Base-by-base conservation (phyloP, 768 basidiomycete species). In the Kondoa subrosea region DNA sequence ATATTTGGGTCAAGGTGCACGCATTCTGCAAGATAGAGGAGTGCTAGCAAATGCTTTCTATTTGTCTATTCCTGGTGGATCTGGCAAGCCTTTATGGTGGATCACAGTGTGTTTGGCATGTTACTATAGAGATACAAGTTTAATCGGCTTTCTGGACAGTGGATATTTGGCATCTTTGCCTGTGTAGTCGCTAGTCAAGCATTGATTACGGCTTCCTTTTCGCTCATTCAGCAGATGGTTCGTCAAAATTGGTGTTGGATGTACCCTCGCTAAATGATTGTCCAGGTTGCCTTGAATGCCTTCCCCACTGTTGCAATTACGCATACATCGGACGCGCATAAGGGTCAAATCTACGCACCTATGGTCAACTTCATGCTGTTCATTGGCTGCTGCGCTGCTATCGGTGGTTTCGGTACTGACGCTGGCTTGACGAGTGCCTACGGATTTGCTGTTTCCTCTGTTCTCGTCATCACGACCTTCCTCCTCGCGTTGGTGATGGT, bases 1-100 rank as follows among this genome's bases (percentile, higher is more conserved):
- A 3, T 87, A 87, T 72, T 82, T 87, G 21, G 86, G 86, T 1
- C 86, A 87, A 76, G 86, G 86, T 16, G 83, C 86, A 14, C 79
- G 81, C 1, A 76, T 87, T 40, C 82, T 86, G 68, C 66, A 71
- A 1, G 80, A 84, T 66, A 80, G 80, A 29, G 70, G 0, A 62
- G 57, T 15, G 67, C 70, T 29, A 65, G 34, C 29, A 1, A 8
- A 2, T 17, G 1, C 17, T 8, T 14, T 8, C 29, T 33, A 34
- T 8, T 25, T 60, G 25, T 50, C 26, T 33, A 1, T 17, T 1
- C 4, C 16, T 58, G 17, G 4, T 0, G 31, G 2, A 12, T 33
- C 8, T 33, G 1, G 25, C 21, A 59, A n/a, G 17, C 2, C 12
- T n/a, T 1, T 25, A 40, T 32, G 3, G 84, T 63, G 84, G 83